Evolutionary conservation across 768 basidiomycete genomes (phyloP), one percentile per base, ranked within the genome.

Genomic region (Guyanaporus albipodus): DNA sequence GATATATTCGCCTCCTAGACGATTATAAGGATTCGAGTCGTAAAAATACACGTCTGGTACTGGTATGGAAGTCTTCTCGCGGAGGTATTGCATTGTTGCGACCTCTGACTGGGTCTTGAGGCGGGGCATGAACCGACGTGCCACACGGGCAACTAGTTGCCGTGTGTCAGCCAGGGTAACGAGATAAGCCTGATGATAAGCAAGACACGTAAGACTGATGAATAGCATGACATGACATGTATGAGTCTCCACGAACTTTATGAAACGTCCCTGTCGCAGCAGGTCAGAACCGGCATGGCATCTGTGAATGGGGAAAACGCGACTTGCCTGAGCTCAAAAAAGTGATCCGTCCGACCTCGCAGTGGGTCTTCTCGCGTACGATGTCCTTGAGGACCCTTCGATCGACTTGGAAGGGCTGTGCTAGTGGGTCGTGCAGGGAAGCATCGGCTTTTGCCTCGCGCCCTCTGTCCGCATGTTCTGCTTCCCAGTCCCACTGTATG

Each of bases 91-190:
- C 70, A 91, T 82, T 0, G 89, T 92, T 4, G 89, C 88, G 8
- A 90, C 85, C 60, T 92, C 90, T 0, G 89, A 91, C 63, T 87
- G 84, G 4, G 86, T 90, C 70, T 92, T 92, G 54, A 90, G 75
- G 27, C 85, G 77, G 1, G 88, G 85, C 87, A 91, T 89, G 64
- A 86, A 91, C 9, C 85, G 79, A 41, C 88, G 82, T 4, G 89
- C 89, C 19, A 91, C 86, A 31, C 88, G 79, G 6, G 85, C 87
- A 8, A 92, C 82, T 34, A 91, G 63, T 48, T 85, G 74, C 41
- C 75, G 69, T 14, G 74, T 68, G 57, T 85, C 78, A 17, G 67
- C 71, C 17, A 91, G 75, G 8, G 80, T 84, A 41, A 91, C 70
- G 2, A 88, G 74, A 69, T 90, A 91, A 24, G 86, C 89, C 87